These are phyloP conservation scores for Boehmeria nivea DNA, from an alignment of 306 rosid species.

Conservation along the genomic window DNA sequence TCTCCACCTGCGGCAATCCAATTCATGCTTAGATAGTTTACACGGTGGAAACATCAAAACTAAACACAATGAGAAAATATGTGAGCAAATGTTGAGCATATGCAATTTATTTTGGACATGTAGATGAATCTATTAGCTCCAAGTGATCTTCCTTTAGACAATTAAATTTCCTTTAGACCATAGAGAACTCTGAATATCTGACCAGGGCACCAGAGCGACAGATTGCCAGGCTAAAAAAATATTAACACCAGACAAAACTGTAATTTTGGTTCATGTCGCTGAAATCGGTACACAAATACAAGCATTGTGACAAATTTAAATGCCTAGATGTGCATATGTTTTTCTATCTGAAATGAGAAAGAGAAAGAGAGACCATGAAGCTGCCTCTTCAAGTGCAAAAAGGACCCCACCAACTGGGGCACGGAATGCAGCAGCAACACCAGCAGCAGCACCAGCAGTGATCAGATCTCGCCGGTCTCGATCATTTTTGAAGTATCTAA, in stretches of 20 bases:
- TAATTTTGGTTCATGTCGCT: neutral
- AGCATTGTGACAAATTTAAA: too few species aligned
- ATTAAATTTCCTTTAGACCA: too few species aligned
- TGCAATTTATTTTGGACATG: too few species aligned
- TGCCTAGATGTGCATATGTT: neutral
- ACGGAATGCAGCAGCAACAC: constrained; percentile 84
- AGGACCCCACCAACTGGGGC: constrained; percentile 93
- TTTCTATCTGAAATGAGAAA: neutral
- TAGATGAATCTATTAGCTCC: too few species aligned
- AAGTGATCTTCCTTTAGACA: too few species aligned
- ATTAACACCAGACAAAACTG: neutral
- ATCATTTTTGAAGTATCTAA: constrained; percentile 68
- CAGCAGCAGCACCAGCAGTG: constrained; percentile 88
- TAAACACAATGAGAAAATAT: too few species aligned
- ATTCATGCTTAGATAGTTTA: neutral
- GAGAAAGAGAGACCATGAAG: constrained; percentile 66
- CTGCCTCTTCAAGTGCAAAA: constrained; percentile 82
- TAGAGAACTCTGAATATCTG: too few species aligned
- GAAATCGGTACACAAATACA: too few species aligned
- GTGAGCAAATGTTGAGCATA: too few species aligned
- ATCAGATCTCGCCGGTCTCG: constrained; percentile 72
- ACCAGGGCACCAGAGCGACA: too few species aligned
- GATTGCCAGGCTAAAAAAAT: neutral
- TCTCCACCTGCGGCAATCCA: constrained; percentile 63
- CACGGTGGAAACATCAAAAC: too few species aligned